These are phyloP conservation scores for Somion occarium DNA, from an alignment of 1,284 basidiomycete species.

Conservation along the genomic window DNA sequence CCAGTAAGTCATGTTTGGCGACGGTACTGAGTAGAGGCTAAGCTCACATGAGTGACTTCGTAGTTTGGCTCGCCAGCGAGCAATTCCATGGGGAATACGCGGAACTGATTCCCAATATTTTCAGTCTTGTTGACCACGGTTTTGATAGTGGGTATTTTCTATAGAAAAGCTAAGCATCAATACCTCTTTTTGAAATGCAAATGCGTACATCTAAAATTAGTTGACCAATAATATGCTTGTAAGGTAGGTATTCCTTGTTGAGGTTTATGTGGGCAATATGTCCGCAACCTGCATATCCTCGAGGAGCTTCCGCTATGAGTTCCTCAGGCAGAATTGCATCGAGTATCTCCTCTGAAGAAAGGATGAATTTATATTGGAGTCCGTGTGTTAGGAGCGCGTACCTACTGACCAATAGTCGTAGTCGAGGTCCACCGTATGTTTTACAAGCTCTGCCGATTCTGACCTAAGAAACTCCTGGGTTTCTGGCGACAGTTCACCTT, in stretches of 20 bases:
- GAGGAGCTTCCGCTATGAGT: conserved; percentile 75
- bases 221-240: conserved; percentile 87
- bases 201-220: conserved; percentile 81
- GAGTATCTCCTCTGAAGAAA: conserved; percentile 73
- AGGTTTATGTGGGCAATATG: conserved; percentile 95
- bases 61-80: conserved; percentile 88
- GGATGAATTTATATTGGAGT: neutral
- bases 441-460: conserved; percentile 50
- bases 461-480: conserved; percentile 50
- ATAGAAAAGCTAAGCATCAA: conserved; percentile 8
- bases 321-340: conserved; percentile 74
- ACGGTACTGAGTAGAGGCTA: neutral
- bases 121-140: conserved; percentile 98
- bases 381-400: conserved; percentile 25
- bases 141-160: conserved; percentile 81
- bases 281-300: conserved; percentile 85
- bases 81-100: conserved; percentile 97
- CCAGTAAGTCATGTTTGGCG: conserved; percentile 2
- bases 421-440: conserved; percentile 58
- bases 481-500: conserved; percentile 61
- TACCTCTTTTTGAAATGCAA: neutral
- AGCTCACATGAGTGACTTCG: conserved; percentile 77
- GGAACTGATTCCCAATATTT: conserved; percentile 82
- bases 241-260: conserved; percentile 86
- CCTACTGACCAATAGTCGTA: conserved; percentile 88